phyloP scores from a whole-genome alignment of 1,284 basidiomycete species.

The Pseudozyma hubeiensis region DNA sequence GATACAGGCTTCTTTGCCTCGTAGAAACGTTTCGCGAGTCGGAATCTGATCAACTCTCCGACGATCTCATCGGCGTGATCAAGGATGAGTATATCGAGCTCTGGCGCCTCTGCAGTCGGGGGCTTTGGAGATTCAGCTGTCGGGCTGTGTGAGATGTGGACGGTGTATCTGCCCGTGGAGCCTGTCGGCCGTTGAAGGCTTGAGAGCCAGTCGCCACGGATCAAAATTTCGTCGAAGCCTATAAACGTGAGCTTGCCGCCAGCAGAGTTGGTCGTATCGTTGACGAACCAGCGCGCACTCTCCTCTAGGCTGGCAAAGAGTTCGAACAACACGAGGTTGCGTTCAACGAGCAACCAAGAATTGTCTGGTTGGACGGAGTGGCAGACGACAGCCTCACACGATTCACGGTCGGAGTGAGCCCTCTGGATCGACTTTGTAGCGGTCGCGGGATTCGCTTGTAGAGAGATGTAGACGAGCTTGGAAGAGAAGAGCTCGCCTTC shows the following conservation, averaged over 20 bases:
- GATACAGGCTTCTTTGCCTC: not conserved
- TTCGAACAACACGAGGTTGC: conserved; percentile 2
- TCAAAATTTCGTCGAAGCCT: conserved; percentile 2
- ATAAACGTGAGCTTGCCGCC: conserved; percentile 4
- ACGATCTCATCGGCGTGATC: conserved; percentile 7
- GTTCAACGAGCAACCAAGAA: not conserved
- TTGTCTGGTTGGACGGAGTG: not conserved
- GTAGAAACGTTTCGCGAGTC: conserved; percentile 1
- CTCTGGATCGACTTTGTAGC: conserved; percentile 7
- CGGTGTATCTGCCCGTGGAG: conserved; percentile 1
- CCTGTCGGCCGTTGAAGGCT: not conserved
- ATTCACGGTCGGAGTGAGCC: not conserved
- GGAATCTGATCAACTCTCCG: conserved; percentile 13
- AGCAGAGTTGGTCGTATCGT: not conserved
- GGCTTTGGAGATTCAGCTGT: not conserved
- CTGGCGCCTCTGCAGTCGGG: not conserved
- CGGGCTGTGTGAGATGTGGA: conserved; percentile 1
- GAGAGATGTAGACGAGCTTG: conserved; percentile 20
- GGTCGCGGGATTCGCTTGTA: conserved; percentile 1
- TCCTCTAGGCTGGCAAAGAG: conserved; percentile 22
- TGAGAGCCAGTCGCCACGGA: conserved; percentile 8
- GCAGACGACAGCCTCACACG: conserved; percentile 14
- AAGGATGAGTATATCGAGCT: conserved; percentile 20
- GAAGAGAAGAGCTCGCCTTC: conserved; percentile 21
- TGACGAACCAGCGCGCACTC: conserved; percentile 15